Evolutionary conservation across 495 filamentous ascomycete genomes (phyloP).

Genomic region (Halenospora varia): DNA sequence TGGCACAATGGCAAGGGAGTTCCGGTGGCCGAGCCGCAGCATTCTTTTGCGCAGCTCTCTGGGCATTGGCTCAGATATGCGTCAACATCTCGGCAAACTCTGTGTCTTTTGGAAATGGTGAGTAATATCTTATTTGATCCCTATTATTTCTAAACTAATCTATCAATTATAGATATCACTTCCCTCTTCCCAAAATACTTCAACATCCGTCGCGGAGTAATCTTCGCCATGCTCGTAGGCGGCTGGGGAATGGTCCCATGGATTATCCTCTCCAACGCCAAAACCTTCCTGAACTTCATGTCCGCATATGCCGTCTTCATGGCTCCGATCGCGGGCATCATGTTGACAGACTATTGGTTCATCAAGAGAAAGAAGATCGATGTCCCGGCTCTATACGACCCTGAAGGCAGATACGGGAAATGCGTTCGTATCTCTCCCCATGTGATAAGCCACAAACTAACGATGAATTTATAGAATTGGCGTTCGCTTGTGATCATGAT

Average conservation of each 20-base stretch:
- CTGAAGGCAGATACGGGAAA: conserved; percentile 51
- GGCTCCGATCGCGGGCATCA: conserved; percentile 63
- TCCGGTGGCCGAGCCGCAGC: conserved; percentile 53
- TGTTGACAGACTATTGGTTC: conserved; percentile 66
- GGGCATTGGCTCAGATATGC: conserved; percentile 51
- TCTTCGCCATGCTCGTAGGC: conserved; percentile 47
- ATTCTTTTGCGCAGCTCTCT: conserved; percentile 52
- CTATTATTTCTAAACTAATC: no score
- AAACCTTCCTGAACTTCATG: conserved; percentile 57
- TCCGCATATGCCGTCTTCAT: conserved; percentile 63
- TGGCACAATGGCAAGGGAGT: conserved; percentile 63
- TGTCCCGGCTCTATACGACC: conserved; percentile 52
- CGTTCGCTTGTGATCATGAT: conserved; percentile 60
- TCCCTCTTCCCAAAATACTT: conserved; percentile 54
- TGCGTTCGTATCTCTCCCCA: conserved; percentile 33
- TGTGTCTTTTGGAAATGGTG: conserved; percentile 48
- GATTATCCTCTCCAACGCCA: conserved; percentile 57
- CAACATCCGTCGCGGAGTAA: conserved; percentile 52
- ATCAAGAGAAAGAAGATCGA: conserved; percentile 59
- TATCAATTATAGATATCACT: conserved; percentile 39
- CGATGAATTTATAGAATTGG: conserved; percentile 44
- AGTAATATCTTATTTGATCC: no score
- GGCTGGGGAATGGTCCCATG: conserved; percentile 57
- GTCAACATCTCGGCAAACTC: conserved; percentile 59
- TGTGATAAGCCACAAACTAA: neutral